Conservation (phyloP, 2,329 filamentous ascomycete species). For the Nothopassalora personata region DNA sequence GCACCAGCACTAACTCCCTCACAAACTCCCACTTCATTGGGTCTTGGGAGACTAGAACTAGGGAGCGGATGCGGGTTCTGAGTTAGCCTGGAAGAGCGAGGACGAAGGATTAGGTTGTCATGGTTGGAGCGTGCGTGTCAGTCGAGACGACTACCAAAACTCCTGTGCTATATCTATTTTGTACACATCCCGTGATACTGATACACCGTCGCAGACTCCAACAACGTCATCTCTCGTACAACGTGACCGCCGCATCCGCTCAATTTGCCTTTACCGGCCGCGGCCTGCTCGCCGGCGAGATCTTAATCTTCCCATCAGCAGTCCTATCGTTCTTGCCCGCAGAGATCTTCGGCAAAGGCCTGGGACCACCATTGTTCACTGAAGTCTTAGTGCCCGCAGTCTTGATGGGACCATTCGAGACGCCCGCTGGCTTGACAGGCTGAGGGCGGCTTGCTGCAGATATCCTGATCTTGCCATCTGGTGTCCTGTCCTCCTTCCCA, state of each 20-base stretch:
- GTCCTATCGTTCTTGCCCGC: constrained; percentile 10
- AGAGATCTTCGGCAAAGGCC: constrained; percentile 4
- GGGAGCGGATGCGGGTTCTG: no score
- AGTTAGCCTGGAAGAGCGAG: no score
- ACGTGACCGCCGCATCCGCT: neutral
- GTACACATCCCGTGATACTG: neutral
- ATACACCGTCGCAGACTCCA: neutral
- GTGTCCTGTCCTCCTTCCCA: constrained; percentile 12
- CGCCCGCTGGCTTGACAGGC: constrained; percentile 4
- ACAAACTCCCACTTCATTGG: no score
- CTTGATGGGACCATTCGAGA: neutral
- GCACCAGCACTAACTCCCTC: no score
- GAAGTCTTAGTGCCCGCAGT: neutral
- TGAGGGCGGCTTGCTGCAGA: constrained; percentile 9
- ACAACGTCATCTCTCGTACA: neutral
- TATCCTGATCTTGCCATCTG: constrained; percentile 19
- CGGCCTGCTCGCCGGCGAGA: constrained; percentile 19
- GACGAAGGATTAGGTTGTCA: no score
- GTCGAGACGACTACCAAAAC: no score
- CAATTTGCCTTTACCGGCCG: constrained; percentile 5
- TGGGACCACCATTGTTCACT: neutral
- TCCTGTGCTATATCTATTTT: neutral
- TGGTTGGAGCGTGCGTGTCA: constrained; percentile 20
- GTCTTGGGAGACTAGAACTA: no score
- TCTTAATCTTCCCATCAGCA: constrained; percentile 20